Conservation (phyloP, 2,329 filamentous ascomycete genomes). For the Penicillium sp. region DNA sequence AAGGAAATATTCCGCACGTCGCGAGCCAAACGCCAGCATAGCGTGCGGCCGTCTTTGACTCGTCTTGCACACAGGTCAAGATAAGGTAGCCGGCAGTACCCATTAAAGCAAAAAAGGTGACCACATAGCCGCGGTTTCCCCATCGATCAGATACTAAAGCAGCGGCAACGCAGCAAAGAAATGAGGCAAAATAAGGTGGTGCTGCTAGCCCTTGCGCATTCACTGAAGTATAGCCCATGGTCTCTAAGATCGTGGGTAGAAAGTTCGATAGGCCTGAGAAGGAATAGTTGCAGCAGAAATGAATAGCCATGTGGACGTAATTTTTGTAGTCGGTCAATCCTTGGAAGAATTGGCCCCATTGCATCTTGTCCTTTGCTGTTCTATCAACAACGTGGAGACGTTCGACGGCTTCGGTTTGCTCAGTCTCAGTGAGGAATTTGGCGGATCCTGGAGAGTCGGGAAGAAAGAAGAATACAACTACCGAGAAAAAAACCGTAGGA, state of each 20-base stretch:
- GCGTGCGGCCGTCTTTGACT: constrained; percentile 27
- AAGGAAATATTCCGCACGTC: constrained; percentile 24
- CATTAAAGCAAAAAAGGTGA: constrained; percentile 27
- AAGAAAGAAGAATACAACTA: constrained; percentile 43
- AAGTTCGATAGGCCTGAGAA: constrained; percentile 44
- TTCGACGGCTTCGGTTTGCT: constrained; percentile 51
- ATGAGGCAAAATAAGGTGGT: constrained; percentile 43
- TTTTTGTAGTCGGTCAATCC: constrained; percentile 40
- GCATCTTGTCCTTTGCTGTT: constrained; percentile 26
- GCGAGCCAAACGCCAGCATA: constrained; percentile 43
- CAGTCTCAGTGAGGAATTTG: constrained; percentile 42
- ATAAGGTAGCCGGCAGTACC: constrained; percentile 37
- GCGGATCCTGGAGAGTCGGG: constrained; percentile 47
- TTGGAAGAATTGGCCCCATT: constrained; percentile 34
- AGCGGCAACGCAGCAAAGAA: constrained; percentile 29
- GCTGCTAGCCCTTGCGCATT: constrained; percentile 44
- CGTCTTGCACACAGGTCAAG: constrained; percentile 26
- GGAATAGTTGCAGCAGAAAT: constrained; percentile 39
- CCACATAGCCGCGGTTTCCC: constrained; percentile 34
- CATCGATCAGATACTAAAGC: constrained; percentile 39
- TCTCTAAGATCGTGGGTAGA: constrained; percentile 42
- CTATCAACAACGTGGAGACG: constrained; percentile 39
- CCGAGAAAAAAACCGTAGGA: constrained; percentile 43
- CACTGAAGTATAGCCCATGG: constrained; percentile 42
- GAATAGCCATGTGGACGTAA: constrained; percentile 37